Evolutionary conservation across 2,329 filamentous ascomycete genomes (phyloP).

Genomic region (Aspergillus pseudoglaucus): DNA sequence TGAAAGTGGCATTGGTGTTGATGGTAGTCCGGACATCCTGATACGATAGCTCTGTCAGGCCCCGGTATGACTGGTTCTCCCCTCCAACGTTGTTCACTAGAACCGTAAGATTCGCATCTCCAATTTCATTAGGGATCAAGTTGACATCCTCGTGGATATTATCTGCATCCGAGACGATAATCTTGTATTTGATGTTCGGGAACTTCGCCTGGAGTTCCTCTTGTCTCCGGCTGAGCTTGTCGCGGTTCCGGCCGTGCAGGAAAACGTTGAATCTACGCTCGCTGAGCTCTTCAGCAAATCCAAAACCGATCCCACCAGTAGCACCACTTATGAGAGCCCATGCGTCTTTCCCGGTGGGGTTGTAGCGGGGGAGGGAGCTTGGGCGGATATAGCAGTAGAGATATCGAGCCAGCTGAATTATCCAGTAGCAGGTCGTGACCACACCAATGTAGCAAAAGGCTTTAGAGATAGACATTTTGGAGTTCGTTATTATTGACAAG

Average conservation of each 20-base stretch:
- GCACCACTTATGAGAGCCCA: slow-evolving; percentile 51
- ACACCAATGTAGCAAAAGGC: slow-evolving; percentile 1
- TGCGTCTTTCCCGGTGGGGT: slow-evolving; percentile 3
- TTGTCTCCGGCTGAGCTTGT: slow-evolving; percentile 43
- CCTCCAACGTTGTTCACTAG: slow-evolving; percentile 55
- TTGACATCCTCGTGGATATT: slow-evolving; percentile 15
- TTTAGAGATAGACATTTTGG: too few relatives aligned
- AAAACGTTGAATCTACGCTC: slow-evolving; percentile 50
- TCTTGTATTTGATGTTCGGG: slow-evolving; percentile 35
- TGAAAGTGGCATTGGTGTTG: slow-evolving; percentile 47
- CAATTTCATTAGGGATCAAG: slow-evolving; percentile 22
- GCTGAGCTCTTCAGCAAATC: slow-evolving; percentile 48
- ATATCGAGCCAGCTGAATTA: neutral
- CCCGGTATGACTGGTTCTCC: slow-evolving; percentile 25
- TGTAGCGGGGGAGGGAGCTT: slow-evolving; percentile 2
- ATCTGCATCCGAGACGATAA: slow-evolving; percentile 42
- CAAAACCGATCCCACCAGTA: slow-evolving; percentile 50
- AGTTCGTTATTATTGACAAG: too few relatives aligned
- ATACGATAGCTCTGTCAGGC: slow-evolving; percentile 31
- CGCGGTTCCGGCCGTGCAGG: slow-evolving; percentile 49
- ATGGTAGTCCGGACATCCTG: slow-evolving; percentile 39
- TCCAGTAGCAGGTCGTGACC: neutral
- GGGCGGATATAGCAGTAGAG: slow-evolving; percentile 1
- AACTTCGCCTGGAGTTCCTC: slow-evolving; percentile 34
- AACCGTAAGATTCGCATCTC: slow-evolving; percentile 43